Percentiles rank a stretch among this genome's conserved stretches.
Evolutionary conservation across 805 yeast species (phyloP).

Genomic region (Candida qinlingensis): DNA sequence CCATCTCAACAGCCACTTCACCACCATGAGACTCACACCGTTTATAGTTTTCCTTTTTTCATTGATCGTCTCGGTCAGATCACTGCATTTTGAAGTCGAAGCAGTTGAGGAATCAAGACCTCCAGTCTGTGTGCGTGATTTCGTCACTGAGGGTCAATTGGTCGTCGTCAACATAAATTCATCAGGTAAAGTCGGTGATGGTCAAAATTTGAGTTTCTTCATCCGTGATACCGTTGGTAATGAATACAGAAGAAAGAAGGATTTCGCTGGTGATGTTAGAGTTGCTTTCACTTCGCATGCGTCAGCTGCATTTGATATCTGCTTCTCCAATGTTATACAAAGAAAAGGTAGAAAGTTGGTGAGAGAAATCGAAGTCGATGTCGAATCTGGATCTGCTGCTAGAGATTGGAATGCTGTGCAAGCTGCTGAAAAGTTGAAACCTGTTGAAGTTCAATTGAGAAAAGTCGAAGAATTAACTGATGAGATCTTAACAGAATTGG

Average conservation of each 20-base stretch:
- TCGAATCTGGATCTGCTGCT: constrained; percentile 94
- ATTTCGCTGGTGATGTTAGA: constrained; percentile 64
- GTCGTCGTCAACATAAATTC: constrained; percentile 82
- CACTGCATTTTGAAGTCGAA: constrained; percentile 49
- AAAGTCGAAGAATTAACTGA: constrained; percentile 80
- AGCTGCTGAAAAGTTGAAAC: constrained; percentile 88
- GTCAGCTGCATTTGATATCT: constrained; percentile 83
- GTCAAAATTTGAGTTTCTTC: constrained; percentile 66
- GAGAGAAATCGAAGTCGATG: constrained; percentile 82
- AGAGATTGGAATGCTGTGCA: constrained; percentile 97
- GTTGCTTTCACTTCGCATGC: constrained; percentile 83
- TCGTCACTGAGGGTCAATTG: constrained; percentile 75
- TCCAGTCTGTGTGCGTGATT: constrained; percentile 89
- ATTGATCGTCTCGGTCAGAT: constrained; percentile 22
- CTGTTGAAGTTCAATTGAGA: constrained; percentile 85
- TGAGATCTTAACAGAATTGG: constrained; percentile 75
- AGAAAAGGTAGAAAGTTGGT: constrained; percentile 39
- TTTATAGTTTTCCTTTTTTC: constrained; percentile 13
- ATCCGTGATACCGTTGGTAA: constrained; percentile 80
- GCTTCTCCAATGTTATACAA: constrained; percentile 66
- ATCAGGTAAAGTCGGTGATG: constrained; percentile 77
- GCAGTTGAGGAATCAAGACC: constrained; percentile 38
- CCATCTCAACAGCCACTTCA: background rate
- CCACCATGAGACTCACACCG: constrained; percentile 13
- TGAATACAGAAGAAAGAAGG: constrained; percentile 73